Evolutionary conservation across 2,329 filamentous ascomycete genomes (phyloP), one percentile per base, ranked within the genome.

Genomic region (Chaetomiaceae sp.): DNA sequence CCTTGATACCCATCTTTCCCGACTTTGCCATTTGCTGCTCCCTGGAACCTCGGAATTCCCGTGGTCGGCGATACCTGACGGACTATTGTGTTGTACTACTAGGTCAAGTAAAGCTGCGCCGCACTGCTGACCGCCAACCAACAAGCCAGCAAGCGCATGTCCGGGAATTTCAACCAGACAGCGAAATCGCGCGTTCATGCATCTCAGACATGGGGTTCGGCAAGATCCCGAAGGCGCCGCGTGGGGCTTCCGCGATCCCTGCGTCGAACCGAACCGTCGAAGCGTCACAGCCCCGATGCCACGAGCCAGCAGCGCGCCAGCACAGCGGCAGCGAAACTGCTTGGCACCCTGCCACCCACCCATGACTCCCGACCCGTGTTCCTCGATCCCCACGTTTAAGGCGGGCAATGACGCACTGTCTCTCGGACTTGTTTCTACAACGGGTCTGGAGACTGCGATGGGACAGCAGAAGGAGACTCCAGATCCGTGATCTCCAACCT

Each of bases 371-470:
- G 37, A 54, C 35, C 35, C 34, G 25, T 23, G 41, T 16, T n/a
- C 30, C 43, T 46, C 38, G 35, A 50, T 55, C 53, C 53, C 56
- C 55, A 50, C 53, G 56, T 50, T 53, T 50, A 47, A 45, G 43
- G 33, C 42, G 43, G n/a, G 51, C 48, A 51, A 52, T 55, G 57
- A 54, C 55, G 57, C 54, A 58, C 44, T 41, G 19, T 20, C 48
- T 44, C 44, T 55, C 58, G 59, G 59, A 56, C 51, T 45, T 61
- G 51, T 55, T 60, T 57, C 59, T 61, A 54, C 56, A 61, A 60
- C 37, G 21, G 59, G 59, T 38, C 52, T 58, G 56, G 57, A 49
- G 53, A 44, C 38, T 49, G 51, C 47, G 23, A 37, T 46, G 50
- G 48, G 40, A 17, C 23, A 53, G 42, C 39, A 50, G 43, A 49